Conservation (phyloP, 1,284 basidiomycete genomes). For the Tylopilus orsonianus region DNA sequence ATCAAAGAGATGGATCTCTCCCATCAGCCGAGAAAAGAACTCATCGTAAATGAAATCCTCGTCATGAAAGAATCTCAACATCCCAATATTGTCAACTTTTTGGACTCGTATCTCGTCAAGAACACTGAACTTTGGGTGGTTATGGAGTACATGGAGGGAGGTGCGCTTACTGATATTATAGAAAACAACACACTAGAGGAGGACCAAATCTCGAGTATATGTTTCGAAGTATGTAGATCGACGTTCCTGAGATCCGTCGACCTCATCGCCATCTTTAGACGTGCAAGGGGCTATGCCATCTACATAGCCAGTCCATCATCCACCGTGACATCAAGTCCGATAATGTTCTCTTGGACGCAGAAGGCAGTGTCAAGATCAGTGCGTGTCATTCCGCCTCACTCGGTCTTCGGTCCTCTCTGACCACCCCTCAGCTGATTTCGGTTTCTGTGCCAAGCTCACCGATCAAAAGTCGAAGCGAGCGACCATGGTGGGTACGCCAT, state of each 20-base stretch:
- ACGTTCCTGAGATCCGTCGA: neutral
- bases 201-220: conserved; percentile 95
- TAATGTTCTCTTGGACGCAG: conserved; percentile 91
- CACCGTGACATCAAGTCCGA: conserved; percentile 99
- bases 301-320: conserved; percentile 94
- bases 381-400: conserved; percentile 34
- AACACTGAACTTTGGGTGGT: conserved; percentile 98
- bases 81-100: conserved; percentile 98
- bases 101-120: conserved; percentile 90
- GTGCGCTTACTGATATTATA: conserved; percentile 95
- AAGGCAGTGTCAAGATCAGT: conserved; percentile 97
- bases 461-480: conserved; percentile 98
- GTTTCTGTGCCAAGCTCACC: conserved; percentile 96
- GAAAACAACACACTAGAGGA: conserved; percentile 97
- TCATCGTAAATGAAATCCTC: conserved; percentile 98
- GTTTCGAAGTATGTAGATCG: conserved; percentile 70
- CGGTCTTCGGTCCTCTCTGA: conserved; percentile 4
- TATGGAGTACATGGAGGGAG: conserved; percentile 99
- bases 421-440: conserved; percentile 80
- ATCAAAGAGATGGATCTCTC: conserved; percentile 99
- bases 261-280: conserved; percentile 56
- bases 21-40: conserved; percentile 94
- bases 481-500: conserved; percentile 98
- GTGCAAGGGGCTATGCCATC: conserved; percentile 90
- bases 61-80: conserved; percentile 99